Evolutionary conservation across 2,329 filamentous ascomycete species (phyloP), one percentile per base, ranked within the genome.

Genomic region (Ceratocystis smalleyi): DNA sequence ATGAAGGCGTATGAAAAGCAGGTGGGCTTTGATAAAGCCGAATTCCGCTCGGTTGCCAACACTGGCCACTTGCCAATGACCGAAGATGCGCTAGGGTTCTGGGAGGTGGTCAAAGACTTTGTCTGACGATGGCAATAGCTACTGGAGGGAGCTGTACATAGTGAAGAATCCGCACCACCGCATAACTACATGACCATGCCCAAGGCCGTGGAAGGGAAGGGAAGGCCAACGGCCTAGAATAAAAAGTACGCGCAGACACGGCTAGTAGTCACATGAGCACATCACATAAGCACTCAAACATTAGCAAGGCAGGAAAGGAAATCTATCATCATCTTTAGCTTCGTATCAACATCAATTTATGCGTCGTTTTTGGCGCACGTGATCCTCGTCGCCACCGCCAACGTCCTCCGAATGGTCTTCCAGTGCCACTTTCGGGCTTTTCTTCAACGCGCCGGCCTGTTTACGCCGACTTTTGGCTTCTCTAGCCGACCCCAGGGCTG

Each of bases 41-140:
- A 82, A 66, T 79, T 91, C 68, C 83, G 80, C 71, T 73, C 87
- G 65, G 81, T 95, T 8, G 81, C 87, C 0, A 76, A 79, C 7
- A 84, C 89, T 0, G 90, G 90, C 0, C 90, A 95, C 76, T 74
- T 95, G 70, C 90, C 90, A 0, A 95, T 95, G 88, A 84, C 84
- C 59, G 90, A 95, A 74, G 81, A 83, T 68, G 85, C 88, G 0
- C 74, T 77, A 65, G 83, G 79, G 3, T 91, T 91, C 71, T 85
- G 85, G 71, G 75, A 80, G 32, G 82, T 82, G 57, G 77, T 92
- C 1, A 75, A 77, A 51, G 76, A 73, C 7, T 88, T 88, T 68
- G 69, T 89, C 66, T 80, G 69, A 70, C 19, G 24, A 22, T n/a
- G 3, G 22, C 8, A 12, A 15, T 51, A 19, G 17, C 12, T 55